Evolutionary conservation across 331 rosid genomes (phyloP), one percentile per base, ranked within the genome.

Genomic region (Pyracantha coccinea): DNA sequence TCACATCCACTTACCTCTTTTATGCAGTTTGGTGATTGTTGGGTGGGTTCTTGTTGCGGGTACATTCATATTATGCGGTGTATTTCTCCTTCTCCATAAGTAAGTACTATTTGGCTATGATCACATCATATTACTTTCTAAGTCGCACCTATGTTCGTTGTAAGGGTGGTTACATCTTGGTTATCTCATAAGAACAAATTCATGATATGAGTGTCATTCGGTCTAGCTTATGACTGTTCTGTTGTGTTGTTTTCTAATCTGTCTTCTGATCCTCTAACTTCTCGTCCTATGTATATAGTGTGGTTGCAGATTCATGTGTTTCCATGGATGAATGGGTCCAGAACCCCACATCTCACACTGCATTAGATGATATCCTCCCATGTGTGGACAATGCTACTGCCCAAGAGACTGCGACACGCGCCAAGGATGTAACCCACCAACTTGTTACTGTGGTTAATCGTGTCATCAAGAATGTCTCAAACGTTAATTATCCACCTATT

Each of bases 11-110:
- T 27, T 58, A 21, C 32, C 20, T 73, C 15, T n/a, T 55, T 66
- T 52, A 19, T 77, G 76, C 91, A 91, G 97, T 60, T 83, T 89
- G 82, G 75, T 87, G 75, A 75, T 86, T 61, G 7, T 89, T 52
- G 97, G 99, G 76, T 95, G 99, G 97, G 59, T 95, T 84, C 90
- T 95, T 80, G 99, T 95, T 45, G 85, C 99, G 5, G 96, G 86
- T 38, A 89, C 99, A 60, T 92, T 95, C 78, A 78, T 95, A 58
- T 75, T 92, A 83, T 90, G 97, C 44, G 99, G 99, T 74, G 63
- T 77, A 62, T 92, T 92, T 81, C 91, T 95, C 45, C 81, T 86
- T 55, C 88, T 88, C 19, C 91, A 87, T 66, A 87, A 87, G 91
- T 87, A 80, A 82, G 90, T 75, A 59, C 14, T 10, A n/a, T 6